These are phyloP conservation scores for Lactarius pseudohatsudake DNA, from an alignment of 768 basidiomycete genomes.

Conservation along the genomic window DNA sequence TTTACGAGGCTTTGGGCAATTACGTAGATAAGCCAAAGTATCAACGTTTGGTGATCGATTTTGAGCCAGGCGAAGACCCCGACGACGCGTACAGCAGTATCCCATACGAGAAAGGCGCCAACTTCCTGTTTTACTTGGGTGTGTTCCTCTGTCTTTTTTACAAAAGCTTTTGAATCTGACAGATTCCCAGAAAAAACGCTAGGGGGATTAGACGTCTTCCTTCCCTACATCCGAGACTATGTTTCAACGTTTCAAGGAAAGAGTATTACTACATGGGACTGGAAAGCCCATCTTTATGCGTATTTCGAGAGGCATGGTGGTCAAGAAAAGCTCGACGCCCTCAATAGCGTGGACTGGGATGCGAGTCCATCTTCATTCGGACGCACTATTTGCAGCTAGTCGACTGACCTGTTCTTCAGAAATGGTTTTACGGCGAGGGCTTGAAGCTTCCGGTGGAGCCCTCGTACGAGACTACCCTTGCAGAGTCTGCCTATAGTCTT, in stretches of 20 bases:
- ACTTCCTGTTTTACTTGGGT: conserved; percentile 85
- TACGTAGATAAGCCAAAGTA: conserved; percentile 66
- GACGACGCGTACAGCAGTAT: conserved; percentile 74
- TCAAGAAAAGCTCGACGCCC: conserved; percentile 57
- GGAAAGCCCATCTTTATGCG: conserved; percentile 75
- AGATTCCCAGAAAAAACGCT: conserved; percentile 55
- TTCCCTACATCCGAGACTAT: conserved; percentile 83
- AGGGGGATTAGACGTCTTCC: conserved; percentile 80
- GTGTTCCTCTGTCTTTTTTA: conserved; percentile 27
- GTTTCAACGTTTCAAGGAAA: conserved; percentile 77
- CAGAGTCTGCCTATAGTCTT: conserved; percentile 65
- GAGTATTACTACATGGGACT: conserved; percentile 80
- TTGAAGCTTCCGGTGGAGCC: conserved; percentile 67
- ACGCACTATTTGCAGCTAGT: not conserved
- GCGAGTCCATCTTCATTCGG: conserved; percentile 42
- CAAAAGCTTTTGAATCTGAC: not conserved
- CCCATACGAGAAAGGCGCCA: conserved; percentile 89
- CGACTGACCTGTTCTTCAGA: conserved; percentile 39
- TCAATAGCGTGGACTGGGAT: conserved; percentile 77
- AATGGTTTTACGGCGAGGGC: conserved; percentile 84
- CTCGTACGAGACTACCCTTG: conserved; percentile 73
- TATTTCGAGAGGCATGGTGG: conserved; percentile 64
- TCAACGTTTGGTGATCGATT: conserved; percentile 76
- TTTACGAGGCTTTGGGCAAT: conserved; percentile 67
- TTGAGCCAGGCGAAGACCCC: conserved; percentile 70